Percentiles rank a stretch among this genome's conserved stretches.
phyloP scores from a whole-genome alignment of 2,329 filamentous ascomycete genomes.

The Neopestalotiopsis rosae region DNA sequence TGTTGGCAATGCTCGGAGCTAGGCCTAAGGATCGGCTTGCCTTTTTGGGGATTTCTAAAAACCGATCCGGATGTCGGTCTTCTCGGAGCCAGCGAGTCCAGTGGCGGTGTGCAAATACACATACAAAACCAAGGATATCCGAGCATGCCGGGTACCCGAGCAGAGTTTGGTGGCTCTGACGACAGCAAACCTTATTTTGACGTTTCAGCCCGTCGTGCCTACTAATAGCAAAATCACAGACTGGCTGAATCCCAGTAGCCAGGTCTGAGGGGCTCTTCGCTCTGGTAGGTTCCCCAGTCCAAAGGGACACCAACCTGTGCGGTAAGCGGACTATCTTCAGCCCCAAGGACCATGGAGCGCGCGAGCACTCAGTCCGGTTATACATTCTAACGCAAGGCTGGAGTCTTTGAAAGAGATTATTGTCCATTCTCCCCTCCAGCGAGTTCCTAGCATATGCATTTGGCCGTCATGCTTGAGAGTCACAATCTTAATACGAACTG shows the following conservation, averaged over 20 bases:
- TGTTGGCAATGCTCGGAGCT: background rate
- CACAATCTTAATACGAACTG: background rate
- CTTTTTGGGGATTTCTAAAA: background rate
- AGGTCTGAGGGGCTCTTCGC: background rate
- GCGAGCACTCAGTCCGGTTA: background rate
- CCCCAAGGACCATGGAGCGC: background rate
- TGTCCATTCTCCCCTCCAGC: background rate
- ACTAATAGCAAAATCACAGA: background rate
- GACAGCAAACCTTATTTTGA: constrained; percentile 8
- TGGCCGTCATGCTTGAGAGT: background rate
- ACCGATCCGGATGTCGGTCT: constrained; percentile 2
- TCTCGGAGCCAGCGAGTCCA: background rate
- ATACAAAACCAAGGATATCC: background rate
- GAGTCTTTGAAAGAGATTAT: background rate
- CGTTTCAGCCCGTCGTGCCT: background rate
- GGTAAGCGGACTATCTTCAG: background rate
- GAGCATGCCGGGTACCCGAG: background rate
- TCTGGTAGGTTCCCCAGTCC: background rate
- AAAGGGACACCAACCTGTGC: background rate
- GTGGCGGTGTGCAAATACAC: background rate
- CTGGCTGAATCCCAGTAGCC: background rate
- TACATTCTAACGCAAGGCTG: background rate
- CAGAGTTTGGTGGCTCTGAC: constrained; percentile 2
- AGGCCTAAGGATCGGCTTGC: background rate
- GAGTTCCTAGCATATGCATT: background rate